Evolutionary conservation across 108 stramenopile species (phyloP).

Genomic region (Cylindrotheca closterium): DNA sequence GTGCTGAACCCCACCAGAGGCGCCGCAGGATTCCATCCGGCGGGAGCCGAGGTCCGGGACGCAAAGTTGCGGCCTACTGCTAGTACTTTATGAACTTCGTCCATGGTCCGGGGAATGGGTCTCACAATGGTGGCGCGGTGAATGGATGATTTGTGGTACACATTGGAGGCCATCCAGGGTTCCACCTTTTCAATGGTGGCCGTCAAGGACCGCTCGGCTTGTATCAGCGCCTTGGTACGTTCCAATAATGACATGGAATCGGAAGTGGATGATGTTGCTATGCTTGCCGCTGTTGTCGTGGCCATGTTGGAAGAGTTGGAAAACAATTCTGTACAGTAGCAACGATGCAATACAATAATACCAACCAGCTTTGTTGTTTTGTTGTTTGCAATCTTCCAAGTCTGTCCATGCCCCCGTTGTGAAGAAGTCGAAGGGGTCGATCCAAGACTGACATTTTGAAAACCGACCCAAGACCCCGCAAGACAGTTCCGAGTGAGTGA

Average conservation of each 20-base stretch:
- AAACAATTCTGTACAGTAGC: too few species aligned
- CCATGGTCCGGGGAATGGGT: constrained; percentile 62
- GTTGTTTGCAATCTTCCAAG: too few species aligned
- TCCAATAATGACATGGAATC: constrained; percentile 8
- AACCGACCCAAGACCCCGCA: too few species aligned
- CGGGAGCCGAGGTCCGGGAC: constrained; percentile 73
- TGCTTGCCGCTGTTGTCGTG: too few species aligned
- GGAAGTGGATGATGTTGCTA: too few species aligned
- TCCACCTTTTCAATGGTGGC: constrained; percentile 54
- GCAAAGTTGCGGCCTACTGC: constrained; percentile 71
- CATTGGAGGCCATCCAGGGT: constrained; percentile 42
- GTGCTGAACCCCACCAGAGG: constrained; percentile 83
- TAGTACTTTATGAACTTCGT: constrained; percentile 59
- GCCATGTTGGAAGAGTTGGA: too few species aligned
- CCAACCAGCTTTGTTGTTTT: too few species aligned
- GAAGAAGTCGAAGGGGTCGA: too few species aligned
- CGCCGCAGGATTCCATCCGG: constrained; percentile 78
- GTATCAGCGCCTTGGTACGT: constrained; percentile 47
- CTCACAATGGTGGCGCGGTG: constrained; percentile 26
- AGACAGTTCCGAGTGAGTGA: too few species aligned
- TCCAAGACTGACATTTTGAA: too few species aligned
- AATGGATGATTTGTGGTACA: constrained; percentile 8
- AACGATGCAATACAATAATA: too few species aligned
- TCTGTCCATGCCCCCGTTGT: too few species aligned
- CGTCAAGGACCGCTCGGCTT: constrained; percentile 76